phyloP scores from a whole-genome alignment of 768 basidiomycete species.

The Lactifluus piperatus region DNA sequence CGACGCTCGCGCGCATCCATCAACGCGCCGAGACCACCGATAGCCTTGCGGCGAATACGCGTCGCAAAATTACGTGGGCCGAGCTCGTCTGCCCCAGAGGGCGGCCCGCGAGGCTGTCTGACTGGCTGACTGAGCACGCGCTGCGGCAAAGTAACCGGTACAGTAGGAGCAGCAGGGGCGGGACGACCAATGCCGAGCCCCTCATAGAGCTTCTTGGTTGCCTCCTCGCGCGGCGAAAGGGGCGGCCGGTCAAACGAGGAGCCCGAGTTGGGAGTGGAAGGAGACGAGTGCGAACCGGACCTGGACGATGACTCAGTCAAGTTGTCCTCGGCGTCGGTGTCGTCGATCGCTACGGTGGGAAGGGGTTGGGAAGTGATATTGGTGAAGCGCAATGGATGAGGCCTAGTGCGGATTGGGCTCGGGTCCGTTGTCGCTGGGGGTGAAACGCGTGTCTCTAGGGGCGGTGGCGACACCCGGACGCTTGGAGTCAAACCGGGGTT shows the following conservation, averaged over 20 bases:
- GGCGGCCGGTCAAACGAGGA: slow-evolving; percentile 44
- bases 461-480: slow-evolving; percentile 68
- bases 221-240: slow-evolving; percentile 82
- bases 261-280: slow-evolving; percentile 66
- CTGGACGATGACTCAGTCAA: slow-evolving; percentile 41
- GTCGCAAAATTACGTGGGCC: slow-evolving; percentile 85
- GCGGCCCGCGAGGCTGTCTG: slow-evolving; percentile 84
- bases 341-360: slow-evolving; percentile 21
- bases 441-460: slow-evolving; percentile 49
- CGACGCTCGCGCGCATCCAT: slow-evolving; percentile 77
- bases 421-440: slow-evolving; percentile 30
- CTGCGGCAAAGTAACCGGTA: slow-evolving; percentile 32
- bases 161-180: slow-evolving; percentile 30
- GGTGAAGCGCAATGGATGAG: slow-evolving; percentile 47
- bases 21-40: slow-evolving; percentile 69
- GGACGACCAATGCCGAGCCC: slow-evolving; percentile 80
- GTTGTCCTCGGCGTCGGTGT: slow-evolving; percentile 20
- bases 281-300: slow-evolving; percentile 49
- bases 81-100: slow-evolving; percentile 78
- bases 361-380: slow-evolving; percentile 28
- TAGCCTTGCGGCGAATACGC: slow-evolving; percentile 76
- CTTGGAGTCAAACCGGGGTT: slow-evolving; percentile 38
- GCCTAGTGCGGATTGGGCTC: slow-evolving; percentile 49
- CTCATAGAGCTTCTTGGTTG: slow-evolving; percentile 78
- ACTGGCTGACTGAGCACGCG: slow-evolving; percentile 60